Evolutionary conservation across 257 asterid genomes (phyloP).

Genomic region (Solanum sitiens): DNA sequence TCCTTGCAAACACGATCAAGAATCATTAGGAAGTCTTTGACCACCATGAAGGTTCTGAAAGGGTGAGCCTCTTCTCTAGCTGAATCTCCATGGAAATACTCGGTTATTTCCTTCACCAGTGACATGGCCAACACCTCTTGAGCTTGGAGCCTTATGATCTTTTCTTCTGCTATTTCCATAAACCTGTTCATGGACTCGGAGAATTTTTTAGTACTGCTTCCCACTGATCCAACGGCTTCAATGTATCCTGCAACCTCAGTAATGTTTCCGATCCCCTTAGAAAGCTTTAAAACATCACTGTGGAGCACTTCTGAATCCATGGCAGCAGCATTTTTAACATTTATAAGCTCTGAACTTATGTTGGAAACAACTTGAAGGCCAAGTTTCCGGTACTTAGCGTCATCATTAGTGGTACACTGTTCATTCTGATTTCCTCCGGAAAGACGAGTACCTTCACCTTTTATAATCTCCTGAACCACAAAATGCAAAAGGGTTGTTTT

Average conservation of each 20-base stretch:
- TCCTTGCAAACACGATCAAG: slow-evolving; percentile 19
- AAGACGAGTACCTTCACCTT: slow-evolving; percentile 13
- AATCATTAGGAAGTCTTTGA: slow-evolving; percentile 14
- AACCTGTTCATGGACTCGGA: slow-evolving; percentile 16
- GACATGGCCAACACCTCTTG: slow-evolving; percentile 16
- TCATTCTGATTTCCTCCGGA: neutral
- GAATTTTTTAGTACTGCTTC: slow-evolving; percentile 5
- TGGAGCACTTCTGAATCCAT: slow-evolving; percentile 22
- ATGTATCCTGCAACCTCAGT: slow-evolving; percentile 2
- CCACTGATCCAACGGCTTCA: neutral
- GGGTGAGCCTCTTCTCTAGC: slow-evolving; percentile 20
- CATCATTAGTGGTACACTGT: neutral
- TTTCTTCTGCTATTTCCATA: slow-evolving; percentile 14
- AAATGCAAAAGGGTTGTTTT: slow-evolving; percentile 23
- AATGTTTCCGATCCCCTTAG: slow-evolving; percentile 4
- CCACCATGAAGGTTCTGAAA: slow-evolving; percentile 17
- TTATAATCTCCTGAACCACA: slow-evolving; percentile 20
- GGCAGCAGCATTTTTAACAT: slow-evolving; percentile 21
- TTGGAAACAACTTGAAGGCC: slow-evolving; percentile 19
- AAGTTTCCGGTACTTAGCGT: slow-evolving; percentile 3
- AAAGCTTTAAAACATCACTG: slow-evolving; percentile 11
- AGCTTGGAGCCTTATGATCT: slow-evolving; percentile 14
- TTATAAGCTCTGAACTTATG: slow-evolving; percentile 6
- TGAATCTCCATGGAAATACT: slow-evolving; percentile 24
- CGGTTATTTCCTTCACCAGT: slow-evolving; percentile 21